Conservation (phyloP, 441 rosid genomes). For the Hura crepitans region DNA sequence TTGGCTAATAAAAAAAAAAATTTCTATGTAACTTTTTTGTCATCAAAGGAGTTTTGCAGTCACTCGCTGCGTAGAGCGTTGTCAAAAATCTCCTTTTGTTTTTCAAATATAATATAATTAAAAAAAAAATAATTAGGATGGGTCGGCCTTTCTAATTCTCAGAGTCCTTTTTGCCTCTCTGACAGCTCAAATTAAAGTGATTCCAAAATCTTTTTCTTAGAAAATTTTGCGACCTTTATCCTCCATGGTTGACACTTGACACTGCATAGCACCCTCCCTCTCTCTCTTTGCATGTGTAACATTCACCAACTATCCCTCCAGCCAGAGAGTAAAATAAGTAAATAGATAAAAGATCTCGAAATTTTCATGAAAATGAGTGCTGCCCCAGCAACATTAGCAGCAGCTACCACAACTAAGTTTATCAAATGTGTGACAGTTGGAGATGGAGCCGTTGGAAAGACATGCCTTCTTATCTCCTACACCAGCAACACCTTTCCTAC, state of each 20-base stretch:
- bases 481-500: slow-evolving; percentile 96
- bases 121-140: not conserved
- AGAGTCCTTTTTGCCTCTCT: slow-evolving; percentile 40
- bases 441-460: slow-evolving; percentile 96
- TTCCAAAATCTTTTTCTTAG: slow-evolving; percentile 22
- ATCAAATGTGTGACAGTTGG: slow-evolving; percentile 93
- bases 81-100: not conserved
- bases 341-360: not conserved
- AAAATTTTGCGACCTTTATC: slow-evolving; percentile 12
- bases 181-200: slow-evolving; percentile 76
- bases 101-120: not conserved
- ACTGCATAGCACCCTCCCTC: not conserved
- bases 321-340: too few species aligned
- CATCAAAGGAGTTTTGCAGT: not conserved
- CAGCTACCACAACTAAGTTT: slow-evolving; percentile 62
- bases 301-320: not conserved
- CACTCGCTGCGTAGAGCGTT: not conserved
- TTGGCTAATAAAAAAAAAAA: too few species aligned
- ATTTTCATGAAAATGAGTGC: slow-evolving; percentile 23
- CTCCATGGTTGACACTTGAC: not conserved
- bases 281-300: not conserved
- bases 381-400: slow-evolving; percentile 25
- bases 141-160: not conserved
- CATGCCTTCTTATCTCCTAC: slow-evolving; percentile 90
- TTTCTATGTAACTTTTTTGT: too few species aligned